Evolutionary conservation across 345 rosid genomes (phyloP).

Genomic region (Populus euphratica): DNA sequence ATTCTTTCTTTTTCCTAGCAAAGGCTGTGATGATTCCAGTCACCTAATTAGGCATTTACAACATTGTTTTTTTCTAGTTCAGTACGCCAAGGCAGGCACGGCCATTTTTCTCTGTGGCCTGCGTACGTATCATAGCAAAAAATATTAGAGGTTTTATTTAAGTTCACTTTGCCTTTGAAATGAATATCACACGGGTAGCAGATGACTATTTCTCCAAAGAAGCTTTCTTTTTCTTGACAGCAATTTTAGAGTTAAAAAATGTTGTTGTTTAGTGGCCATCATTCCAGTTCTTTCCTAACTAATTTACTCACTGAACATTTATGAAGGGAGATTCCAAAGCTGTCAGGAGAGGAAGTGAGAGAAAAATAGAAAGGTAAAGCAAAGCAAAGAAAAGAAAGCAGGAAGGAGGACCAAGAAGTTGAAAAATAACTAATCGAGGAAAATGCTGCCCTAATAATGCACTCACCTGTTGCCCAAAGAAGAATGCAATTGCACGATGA

Average conservation of each 20-base stretch:
- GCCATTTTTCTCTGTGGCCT: not conserved
- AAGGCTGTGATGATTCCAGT: not conserved
- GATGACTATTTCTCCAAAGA: not conserved
- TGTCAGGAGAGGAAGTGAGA: not conserved
- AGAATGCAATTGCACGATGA: constrained; percentile 58
- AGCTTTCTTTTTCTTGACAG: not conserved
- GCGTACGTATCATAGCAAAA: no score
- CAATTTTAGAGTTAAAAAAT: not conserved
- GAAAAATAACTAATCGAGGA: not conserved
- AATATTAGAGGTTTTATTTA: no score
- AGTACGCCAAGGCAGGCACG: not conserved
- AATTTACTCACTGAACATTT: not conserved
- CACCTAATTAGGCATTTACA: not conserved
- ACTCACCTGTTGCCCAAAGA: constrained; percentile 71
- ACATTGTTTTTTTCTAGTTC: not conserved
- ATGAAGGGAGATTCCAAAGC: not conserved
- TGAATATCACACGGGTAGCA: no score
- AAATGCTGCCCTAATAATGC: not conserved
- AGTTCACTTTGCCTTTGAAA: no score
- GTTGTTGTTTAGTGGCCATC: not conserved
- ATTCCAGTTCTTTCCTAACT: not conserved
- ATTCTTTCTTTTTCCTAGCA: no score
- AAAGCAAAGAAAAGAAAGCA: no score
- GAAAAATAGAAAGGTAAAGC: not conserved
- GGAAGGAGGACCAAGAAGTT: not conserved